Conservation (phyloP, 352 stramenopile species). For the Thalassiosira exigua region DNA sequence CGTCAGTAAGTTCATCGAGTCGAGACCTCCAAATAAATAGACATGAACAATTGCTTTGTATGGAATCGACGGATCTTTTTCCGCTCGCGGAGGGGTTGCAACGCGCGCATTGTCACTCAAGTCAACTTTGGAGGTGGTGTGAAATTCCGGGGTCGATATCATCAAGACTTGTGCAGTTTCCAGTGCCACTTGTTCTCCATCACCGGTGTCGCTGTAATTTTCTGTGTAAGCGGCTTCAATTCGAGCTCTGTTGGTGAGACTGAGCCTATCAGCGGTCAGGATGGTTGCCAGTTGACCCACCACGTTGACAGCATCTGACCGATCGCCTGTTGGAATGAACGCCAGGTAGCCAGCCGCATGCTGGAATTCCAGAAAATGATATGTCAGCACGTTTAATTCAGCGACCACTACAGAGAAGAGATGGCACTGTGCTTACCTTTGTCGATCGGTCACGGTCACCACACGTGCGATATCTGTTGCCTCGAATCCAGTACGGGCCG, state of each 20-base stretch:
- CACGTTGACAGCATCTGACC: conserved; percentile 17
- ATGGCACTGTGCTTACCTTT: background rate
- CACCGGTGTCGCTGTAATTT: conserved; percentile 10
- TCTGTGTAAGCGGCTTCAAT: conserved; percentile 47
- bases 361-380: too few species aligned
- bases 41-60: conserved; percentile 73
- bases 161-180: conserved; percentile 40
- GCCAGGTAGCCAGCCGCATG: conserved; percentile 26
- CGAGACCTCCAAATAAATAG: conserved; percentile 66
- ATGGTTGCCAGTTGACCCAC: conserved; percentile 58
- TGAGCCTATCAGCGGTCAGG: conserved; percentile 61
- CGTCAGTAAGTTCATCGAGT: conserved; percentile 49
- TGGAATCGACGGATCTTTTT: conserved; percentile 17
- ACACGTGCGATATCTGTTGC: background rate
- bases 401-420: too few species aligned
- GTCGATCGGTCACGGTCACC: conserved; percentile 17
- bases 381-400: too few species aligned
- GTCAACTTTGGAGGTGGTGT: conserved; percentile 55
- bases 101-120: conserved; percentile 9
- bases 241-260: conserved; percentile 22
- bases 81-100: background rate
- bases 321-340: conserved; percentile 25
- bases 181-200: conserved; percentile 21
- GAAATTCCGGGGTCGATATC: conserved; percentile 72
- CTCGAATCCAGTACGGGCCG: background rate